Conservation (phyloP, 129 eudicot species). For the Silybum marianum region DNA sequence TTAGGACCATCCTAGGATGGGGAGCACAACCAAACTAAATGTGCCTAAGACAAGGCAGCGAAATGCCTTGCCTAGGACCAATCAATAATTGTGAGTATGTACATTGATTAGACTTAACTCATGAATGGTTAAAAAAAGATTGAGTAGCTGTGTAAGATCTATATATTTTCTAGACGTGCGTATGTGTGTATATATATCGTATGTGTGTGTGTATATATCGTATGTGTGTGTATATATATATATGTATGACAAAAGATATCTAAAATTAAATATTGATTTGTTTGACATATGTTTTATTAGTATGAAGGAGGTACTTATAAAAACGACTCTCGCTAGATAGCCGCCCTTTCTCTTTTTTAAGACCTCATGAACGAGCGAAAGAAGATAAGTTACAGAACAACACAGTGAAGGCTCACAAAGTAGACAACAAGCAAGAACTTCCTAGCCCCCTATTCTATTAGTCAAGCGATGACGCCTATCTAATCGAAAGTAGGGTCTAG, state of each 20-base stretch:
- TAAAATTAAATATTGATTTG: too few relatives aligned
- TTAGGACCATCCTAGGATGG: not conserved
- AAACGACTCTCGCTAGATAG: not conserved
- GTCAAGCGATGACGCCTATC: too few relatives aligned
- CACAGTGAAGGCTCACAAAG: conserved; percentile 11
- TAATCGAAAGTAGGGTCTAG: too few relatives aligned
- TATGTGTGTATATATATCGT: too few relatives aligned
- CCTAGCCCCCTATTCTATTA: too few relatives aligned
- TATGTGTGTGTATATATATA: too few relatives aligned
- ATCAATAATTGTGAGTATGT: not conserved
- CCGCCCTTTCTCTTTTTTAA: not conserved
- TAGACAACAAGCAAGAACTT: conserved; percentile 15
- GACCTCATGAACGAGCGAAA: conserved; percentile 1
- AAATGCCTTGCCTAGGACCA: not conserved
- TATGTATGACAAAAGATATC: not conserved
- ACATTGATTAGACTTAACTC: not conserved
- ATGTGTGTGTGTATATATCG: too few relatives aligned
- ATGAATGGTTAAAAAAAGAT: not conserved
- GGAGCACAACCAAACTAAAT: not conserved
- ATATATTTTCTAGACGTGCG: not conserved
- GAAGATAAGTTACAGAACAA: conserved; percentile 14
- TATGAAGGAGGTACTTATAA: too few relatives aligned
- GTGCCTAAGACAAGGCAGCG: not conserved
- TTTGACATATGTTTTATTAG: too few relatives aligned
- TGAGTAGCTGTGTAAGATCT: not conserved